Evolutionary conservation across 2,329 filamentous ascomycete species (phyloP), one percentile per base, ranked within the genome.

Genomic region (Colletotrichum musae): DNA sequence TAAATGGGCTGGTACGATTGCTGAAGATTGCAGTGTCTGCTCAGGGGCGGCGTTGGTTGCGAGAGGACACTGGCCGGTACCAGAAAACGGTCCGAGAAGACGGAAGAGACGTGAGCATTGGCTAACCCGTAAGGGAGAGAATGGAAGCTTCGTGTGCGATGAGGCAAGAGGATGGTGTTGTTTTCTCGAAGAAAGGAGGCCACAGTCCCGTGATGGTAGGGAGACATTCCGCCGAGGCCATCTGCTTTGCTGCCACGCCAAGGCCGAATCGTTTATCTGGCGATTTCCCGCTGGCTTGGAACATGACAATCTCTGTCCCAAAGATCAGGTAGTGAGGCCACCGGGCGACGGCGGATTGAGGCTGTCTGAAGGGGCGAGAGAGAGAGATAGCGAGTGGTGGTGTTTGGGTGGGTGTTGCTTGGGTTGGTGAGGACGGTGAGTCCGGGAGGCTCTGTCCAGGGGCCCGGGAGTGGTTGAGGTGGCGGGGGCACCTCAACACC

Each of bases 151-250:
- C 50, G 4, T 13, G 24, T 26, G 36, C 32, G 54, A 45, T 36
- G 36, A 52, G 24, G 6, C 12, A 61, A 24, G 39, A 54, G 26
- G 0, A 66, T 61, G 3, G 26, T 48, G 63, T 39, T 66, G 56
- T 60, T 65, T 60, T 60, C 48, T 53, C 48, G 26, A 47, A 15
- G 16, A 21, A 60, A 61, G 50, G 28, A 66, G 36, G 51, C 63
- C 57, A 66, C 57, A 53, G 50, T 61, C 9, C 63, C 56, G 63
- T 65, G 63, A 56, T 66, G 50, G 56, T 65, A 59, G 48, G 54
- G 54, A 65, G 62, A 59, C 47, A 59, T 59, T 26, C 18, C 26
- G 39, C 47, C 13, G 24, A 41, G 26, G 56, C 39, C 54, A 65
- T 65, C 47, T 59, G 47, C 36, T 45, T 60, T 39, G 36, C 47